Evolutionary conservation across 2,329 filamentous ascomycete species (phyloP).

Genomic region (Didymella segeticola): DNA sequence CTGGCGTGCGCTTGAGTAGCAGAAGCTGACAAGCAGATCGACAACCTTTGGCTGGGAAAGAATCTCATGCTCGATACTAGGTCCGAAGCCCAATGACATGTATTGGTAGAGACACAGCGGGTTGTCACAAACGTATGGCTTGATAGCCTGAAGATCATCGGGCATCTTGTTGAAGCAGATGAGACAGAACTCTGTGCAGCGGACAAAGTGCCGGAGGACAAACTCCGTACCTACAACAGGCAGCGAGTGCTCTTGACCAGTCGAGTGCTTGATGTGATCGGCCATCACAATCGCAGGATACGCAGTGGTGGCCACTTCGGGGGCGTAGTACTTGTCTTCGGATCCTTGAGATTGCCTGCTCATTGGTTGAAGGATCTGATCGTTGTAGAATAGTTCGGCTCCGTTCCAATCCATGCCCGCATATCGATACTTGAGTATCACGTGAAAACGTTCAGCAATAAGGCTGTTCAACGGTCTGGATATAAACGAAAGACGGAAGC

Average conservation of each 20-base stretch:
- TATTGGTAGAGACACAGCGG: constrained; percentile 86
- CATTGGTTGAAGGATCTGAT: constrained; percentile 48
- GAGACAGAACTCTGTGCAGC: constrained; percentile 86
- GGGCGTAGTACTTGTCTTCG: constrained; percentile 50
- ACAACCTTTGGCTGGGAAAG: constrained; percentile 79
- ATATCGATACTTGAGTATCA: constrained; percentile 66
- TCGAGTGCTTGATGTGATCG: constrained; percentile 57
- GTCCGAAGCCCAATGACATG: constrained; percentile 83
- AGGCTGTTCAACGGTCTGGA: constrained; percentile 74
- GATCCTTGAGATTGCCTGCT: constrained; percentile 37
- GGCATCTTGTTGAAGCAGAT: constrained; percentile 77
- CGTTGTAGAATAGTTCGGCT: constrained; percentile 66
- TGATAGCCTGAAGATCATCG: constrained; percentile 71
- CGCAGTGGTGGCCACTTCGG: constrained; percentile 40
- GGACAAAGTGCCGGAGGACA: constrained; percentile 75
- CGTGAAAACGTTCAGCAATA: constrained; percentile 69
- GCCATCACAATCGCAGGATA: constrained; percentile 56
- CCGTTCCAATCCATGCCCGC: constrained; percentile 69
- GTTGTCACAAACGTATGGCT: constrained; percentile 76
- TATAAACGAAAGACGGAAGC: constrained; percentile 69
- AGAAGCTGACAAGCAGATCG: constrained; percentile 83
- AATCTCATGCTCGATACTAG: constrained; percentile 85
- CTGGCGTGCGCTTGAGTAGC: constrained; percentile 65
- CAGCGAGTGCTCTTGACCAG: constrained; percentile 55
- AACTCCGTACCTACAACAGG: constrained; percentile 74